Evolutionary conservation across 106 monocot species (phyloP), one percentile per base, ranked within the genome.

Genomic region (Vanilla planifolia): DNA sequence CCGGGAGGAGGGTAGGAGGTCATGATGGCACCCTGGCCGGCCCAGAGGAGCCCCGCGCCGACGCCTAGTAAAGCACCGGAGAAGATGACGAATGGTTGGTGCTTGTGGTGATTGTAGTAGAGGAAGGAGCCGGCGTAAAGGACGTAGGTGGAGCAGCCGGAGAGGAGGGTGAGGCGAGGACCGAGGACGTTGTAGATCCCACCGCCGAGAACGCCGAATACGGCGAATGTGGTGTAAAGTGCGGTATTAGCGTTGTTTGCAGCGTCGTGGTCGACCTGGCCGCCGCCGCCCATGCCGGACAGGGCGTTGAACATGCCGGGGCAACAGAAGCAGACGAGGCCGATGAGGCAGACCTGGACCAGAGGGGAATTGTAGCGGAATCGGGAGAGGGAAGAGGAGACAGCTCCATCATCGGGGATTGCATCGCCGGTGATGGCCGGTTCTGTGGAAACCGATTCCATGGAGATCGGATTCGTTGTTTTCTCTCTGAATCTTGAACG

Each of bases 221-320:
- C 63, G 67, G 91, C 62, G 79, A 91, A 98, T 35, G 84, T 69
- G 58, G 90, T 70, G 88, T 98, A 98, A 33, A 91, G 87, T 22
- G 96, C 91, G 21, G 96, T 98, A 79, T 91, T 91, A 72, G 96
- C 96, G 79, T 91, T 85, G 84, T 91, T 76, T 59, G 79, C 90
- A 51, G 80, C 91, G 43, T 55, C 59, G 62, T 56, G 74, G 40
- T 83, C 78, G 4, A 78, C 62, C 46, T 83, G 83, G 3, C 77
- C 83, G 17, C 66, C 78, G 14, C 83, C 83, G 6, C 92, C 96
- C 81, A 98, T 84, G 69, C 96, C 96, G 74, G 90, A 88, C 9
- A 98, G 87, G 59, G 91, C 96, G 72, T 98, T 98, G 87, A 98
- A 98, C 96, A 98, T 98, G 6, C 91, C 96, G 4, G 96, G 91